A percentile compares a stretch with the other conserved stretches of the same genome.
Evolutionary conservation across 108 stramenopile genomes (phyloP).

Genomic region (Stephanodiscus minutulus): DNA sequence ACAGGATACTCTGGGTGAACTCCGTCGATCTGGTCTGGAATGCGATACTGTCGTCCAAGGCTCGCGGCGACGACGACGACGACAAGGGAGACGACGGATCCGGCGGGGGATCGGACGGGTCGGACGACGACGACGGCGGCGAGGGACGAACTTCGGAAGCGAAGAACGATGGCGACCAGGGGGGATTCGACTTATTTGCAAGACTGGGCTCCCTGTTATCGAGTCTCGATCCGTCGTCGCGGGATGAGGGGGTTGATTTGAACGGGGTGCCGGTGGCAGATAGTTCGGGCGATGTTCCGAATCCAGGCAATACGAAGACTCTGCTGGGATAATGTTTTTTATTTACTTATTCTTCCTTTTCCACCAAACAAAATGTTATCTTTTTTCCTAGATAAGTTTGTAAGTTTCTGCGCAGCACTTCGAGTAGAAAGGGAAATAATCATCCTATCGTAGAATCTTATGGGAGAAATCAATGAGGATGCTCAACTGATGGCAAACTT

Average conservation of each 20-base stretch:
- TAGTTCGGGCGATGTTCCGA: neutral
- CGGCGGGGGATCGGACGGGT: neutral
- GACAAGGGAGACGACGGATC: slow-evolving; percentile 15
- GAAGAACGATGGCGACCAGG: neutral
- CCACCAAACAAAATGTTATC: no score
- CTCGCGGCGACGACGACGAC: slow-evolving; percentile 49
- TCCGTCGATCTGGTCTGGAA: slow-evolving; percentile 91
- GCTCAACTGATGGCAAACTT: no score
- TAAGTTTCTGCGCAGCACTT: no score
- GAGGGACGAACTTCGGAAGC: neutral
- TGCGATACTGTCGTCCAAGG: slow-evolving; percentile 77
- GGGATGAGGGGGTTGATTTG: neutral
- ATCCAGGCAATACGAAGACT: neutral
- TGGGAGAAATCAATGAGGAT: no score
- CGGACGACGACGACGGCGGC: slow-evolving; percentile 2
- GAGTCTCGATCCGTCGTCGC: slow-evolving; percentile 1
- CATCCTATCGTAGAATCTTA: no score
- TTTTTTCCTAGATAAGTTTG: no score
- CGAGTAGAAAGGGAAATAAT: no score
- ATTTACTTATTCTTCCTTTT: no score
- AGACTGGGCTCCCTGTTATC: slow-evolving; percentile 1
- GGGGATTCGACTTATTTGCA: neutral
- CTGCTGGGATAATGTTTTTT: no score
- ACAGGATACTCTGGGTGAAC: slow-evolving; percentile 95
- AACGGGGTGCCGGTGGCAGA: neutral